Evolutionary conservation across 1,139 yeast species (phyloP), one percentile per base, ranked within the genome.

Genomic region (Cylindricascospora bacillispora): DNA sequence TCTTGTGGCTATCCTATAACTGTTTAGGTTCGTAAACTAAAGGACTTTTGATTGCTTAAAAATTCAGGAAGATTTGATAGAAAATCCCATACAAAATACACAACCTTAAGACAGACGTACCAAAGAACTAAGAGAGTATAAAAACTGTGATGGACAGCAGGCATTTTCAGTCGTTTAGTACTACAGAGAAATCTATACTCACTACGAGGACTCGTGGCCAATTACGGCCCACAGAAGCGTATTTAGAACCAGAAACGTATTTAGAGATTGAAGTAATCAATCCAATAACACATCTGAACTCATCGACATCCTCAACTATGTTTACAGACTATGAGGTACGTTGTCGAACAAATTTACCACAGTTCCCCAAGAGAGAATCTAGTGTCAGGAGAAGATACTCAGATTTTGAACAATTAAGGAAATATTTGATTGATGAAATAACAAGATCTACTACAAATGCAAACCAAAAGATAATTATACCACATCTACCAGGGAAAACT

Each of bases 241-340:
- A 89, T 47, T 94, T 93, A 1, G 94, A 81, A 43, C 97, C 97
- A 0, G 98, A 89, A 55, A 83, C 85, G 57, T 83, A 85, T 48
- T 65, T 89, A 27, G 98, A 89, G 56, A 76, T 92, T 24, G 97
- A 86, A 54, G 93, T 73, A 33, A 36, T 62, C 35, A 39, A 42
- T 26, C 51, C 52, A 3, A 41, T 43, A 30, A 52, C 56, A 15
- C 52, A 53, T 34, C 38, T 38, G 15, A 93, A 80, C 46, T 82
- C 82, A 1, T 52, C 56, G 35, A 82, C 36, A 12, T 34, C 81
- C 3, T 57, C 72, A 26, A 70, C 73, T 26, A 69, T 75, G 65
- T 89, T 65, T 54, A 89, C 97, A 9, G 97, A 89, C 56, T 89
- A 89, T 52, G 95, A 85, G 55, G 74, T 89, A 21, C 66, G 81